Percentiles rank a stretch among this genome's conserved stretches.
These are phyloP conservation scores for Apophysomyces elegans DNA, from an alignment of 371 early-diverging fungal genomes.

Conservation along the genomic window DNA sequence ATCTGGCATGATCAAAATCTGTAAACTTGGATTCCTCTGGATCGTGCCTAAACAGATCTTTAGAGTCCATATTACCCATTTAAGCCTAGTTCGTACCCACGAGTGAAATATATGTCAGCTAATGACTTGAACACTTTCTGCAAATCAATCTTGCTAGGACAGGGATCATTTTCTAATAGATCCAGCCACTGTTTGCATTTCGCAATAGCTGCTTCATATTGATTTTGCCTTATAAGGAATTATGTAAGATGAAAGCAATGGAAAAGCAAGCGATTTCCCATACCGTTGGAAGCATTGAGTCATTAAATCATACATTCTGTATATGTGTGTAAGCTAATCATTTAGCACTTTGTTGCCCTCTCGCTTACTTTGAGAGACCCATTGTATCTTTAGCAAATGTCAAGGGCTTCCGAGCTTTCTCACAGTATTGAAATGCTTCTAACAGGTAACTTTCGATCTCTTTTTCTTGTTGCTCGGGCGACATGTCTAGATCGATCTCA, in stretches of 20 bases:
- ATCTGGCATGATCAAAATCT: conserved; percentile 34
- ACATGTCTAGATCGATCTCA: conserved; percentile 18
- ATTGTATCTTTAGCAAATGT: conserved; percentile 1
- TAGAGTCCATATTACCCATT: not conserved
- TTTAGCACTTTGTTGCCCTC: not conserved
- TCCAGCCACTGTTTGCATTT: conserved; percentile 8
- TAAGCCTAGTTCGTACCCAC: conserved; percentile 19
- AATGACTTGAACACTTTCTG: conserved; percentile 31
- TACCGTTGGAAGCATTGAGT: conserved; percentile 31
- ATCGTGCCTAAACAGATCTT: conserved; percentile 16
- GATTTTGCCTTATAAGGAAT: conserved; percentile 14
- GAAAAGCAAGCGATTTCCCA: not conserved
- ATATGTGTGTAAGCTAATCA: not conserved
- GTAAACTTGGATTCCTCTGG: conserved; percentile 15
- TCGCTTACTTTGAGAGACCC: conserved; percentile 12
- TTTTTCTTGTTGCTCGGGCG: conserved; percentile 12
- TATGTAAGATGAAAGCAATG: not conserved
- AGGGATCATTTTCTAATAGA: conserved; percentile 15
- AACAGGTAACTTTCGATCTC: conserved; percentile 13
- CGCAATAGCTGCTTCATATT: conserved; percentile 29
- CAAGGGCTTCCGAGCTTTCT: conserved; percentile 11
- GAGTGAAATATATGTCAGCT: conserved; percentile 40
- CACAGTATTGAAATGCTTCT: conserved; percentile 24
- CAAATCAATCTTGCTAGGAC: not conserved
- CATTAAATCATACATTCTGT: conserved; percentile 20